Evolutionary conservation across 2,329 filamentous ascomycete genomes (phyloP), one percentile per base, ranked within the genome.

Genomic region (Penicillium sumatraense): DNA sequence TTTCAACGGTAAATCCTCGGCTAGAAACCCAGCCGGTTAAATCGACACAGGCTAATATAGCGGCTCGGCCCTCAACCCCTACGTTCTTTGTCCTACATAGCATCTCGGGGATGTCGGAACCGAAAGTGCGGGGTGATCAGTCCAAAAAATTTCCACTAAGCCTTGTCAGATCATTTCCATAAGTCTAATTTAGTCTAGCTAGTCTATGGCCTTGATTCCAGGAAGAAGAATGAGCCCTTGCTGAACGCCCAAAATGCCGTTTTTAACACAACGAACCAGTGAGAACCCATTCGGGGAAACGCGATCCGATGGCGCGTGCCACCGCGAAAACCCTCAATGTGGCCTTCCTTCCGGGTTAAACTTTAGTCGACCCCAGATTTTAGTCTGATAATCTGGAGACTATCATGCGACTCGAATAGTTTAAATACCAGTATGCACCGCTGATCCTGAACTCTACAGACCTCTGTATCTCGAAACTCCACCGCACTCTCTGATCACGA

Each of bases 321-420:
- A 44, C 41, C 41, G 41, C 41, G 23, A 44, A 44, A 44, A n/a
- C 14, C n/a, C 41, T 44, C 24, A 11, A 44, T 44, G 14, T 44
- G 41, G 41, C 11, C n/a, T 9, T 18, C n/a, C 7, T 18, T 14
- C 21, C 21, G 41, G 18, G 21, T 44, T 29, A 13, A 29, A 44
- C 16, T 29, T 44, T 29, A 10, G 20, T 44, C 13, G 8, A 44
- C 41, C 41, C 41, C 41, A 24, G 41, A 44, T 44, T 44, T 29
- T 44, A 27, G n/a, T 18, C 41, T 23, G 20, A 5, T n/a, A 44
- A 18, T 8, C 27, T 18, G 24, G 5, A 2, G n/a, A 18, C 23
- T n/a, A 44, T 10, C 23, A 44, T 18, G 20, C 24, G 3, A 44
- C 24, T 9, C 24, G 14, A 44, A 44, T 18, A 9, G 9, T 5